Conservation (phyloP, 345 rosid genomes). For the Litchi chinensis region DNA sequence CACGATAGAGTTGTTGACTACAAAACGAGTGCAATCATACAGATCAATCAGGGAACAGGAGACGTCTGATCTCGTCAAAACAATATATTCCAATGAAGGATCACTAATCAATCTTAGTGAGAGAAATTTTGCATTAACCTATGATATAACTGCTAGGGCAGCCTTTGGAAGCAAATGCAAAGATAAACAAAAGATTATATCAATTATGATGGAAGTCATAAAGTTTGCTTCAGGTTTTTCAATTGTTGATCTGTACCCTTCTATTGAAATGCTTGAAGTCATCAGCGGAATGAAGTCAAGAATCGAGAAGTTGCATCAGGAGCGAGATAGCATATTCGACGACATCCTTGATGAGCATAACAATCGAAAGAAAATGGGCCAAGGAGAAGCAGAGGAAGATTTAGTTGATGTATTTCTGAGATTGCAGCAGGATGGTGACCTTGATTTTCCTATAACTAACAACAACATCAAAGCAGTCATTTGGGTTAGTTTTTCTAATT, state of each 20-base stretch:
- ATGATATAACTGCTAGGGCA: conserved; percentile 12
- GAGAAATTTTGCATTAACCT: conserved; percentile 14
- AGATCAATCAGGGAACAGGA: conserved; percentile 24
- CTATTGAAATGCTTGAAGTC: conserved; percentile 23
- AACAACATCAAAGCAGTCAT: conserved; percentile 31
- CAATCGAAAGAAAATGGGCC: not conserved
- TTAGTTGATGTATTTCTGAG: conserved; percentile 39
- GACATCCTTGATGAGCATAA: conserved; percentile 36
- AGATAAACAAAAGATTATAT: conserved; percentile 22
- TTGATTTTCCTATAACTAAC: conserved; percentile 27
- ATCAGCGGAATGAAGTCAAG: conserved; percentile 25
- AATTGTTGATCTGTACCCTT: conserved; percentile 26
- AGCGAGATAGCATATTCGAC: conserved; percentile 28
- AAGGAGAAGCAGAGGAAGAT: conserved; percentile 23
- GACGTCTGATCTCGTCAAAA: conserved; percentile 7
- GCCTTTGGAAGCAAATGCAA: conserved; percentile 28
- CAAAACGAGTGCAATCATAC: conserved; percentile 26
- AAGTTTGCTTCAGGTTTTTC: conserved; percentile 1
- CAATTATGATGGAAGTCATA: conserved; percentile 2
- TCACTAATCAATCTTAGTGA: conserved; percentile 19
- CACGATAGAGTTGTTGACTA: conserved; percentile 13
- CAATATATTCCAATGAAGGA: not conserved
- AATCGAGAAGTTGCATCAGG: conserved; percentile 18
- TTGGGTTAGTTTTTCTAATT: not conserved
- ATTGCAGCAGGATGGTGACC: conserved; percentile 24